Conservation (phyloP, 1,284 basidiomycete species). For the Rhizoctonia solani region DNA sequence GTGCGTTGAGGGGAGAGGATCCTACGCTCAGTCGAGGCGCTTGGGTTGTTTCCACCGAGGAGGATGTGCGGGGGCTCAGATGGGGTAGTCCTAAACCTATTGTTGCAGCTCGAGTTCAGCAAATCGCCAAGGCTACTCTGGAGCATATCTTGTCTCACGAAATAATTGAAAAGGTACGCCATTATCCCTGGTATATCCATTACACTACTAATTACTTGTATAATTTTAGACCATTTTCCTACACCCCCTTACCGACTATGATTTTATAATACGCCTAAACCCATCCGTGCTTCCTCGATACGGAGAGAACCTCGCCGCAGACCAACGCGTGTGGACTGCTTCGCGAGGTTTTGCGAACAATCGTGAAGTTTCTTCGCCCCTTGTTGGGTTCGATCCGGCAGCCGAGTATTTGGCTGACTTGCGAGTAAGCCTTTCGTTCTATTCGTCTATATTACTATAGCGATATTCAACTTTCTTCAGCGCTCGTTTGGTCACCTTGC, state of each 20-base stretch:
- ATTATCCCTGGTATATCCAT: not conserved
- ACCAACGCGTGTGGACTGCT: conserved; percentile 53
- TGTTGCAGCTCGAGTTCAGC: conserved; percentile 69
- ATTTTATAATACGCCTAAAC: conserved; percentile 81
- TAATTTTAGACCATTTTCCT: conserved; percentile 70
- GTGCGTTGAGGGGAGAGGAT: conserved; percentile 51
- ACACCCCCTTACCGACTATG: conserved; percentile 84
- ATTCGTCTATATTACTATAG: conserved; percentile 17
- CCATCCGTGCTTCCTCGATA: conserved; percentile 72
- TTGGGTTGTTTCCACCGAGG: conserved; percentile 83
- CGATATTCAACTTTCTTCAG: conserved; percentile 47
- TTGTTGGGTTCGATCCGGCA: conserved; percentile 84
- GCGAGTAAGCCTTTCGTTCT: conserved; percentile 54
- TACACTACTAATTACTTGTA: not conserved
- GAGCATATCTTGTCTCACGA: conserved; percentile 41
- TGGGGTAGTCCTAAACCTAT: conserved; percentile 53
- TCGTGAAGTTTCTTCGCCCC: conserved; percentile 44
- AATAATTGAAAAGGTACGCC: conserved; percentile 58
- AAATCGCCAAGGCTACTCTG: conserved; percentile 75
- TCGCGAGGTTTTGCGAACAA: conserved; percentile 49
- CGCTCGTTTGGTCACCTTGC: conserved; percentile 77
- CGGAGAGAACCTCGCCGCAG: conserved; percentile 52
- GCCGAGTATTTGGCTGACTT: conserved; percentile 70
- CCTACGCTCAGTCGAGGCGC: conserved; percentile 56
- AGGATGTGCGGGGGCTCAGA: conserved; percentile 65